Evolutionary conservation across 2,329 filamentous ascomycete species (phyloP), one percentile per base, ranked within the genome.

Genomic region (Colletotrichum sp.): DNA sequence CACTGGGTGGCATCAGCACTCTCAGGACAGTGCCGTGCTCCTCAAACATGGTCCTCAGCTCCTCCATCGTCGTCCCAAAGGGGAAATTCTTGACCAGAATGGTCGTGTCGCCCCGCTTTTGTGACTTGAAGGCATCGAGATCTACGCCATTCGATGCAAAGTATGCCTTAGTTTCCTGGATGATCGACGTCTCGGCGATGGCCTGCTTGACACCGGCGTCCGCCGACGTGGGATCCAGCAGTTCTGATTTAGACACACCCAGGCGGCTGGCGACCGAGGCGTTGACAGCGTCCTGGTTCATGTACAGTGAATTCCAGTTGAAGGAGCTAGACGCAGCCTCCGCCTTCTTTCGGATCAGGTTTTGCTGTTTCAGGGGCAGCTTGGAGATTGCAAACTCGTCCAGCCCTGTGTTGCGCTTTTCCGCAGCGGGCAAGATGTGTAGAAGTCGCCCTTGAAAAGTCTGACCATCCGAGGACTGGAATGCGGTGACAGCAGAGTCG

Each of bases 251-350:
- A 71, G 94, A 94, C 73, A 99, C 92, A 63, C 96, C 96, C 73
- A 99, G 89, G 70, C 96, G 94, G 82, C 93, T 92, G 64, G 97
- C 95, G 77, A 98, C 92, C 7, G 96, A 98, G 65, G 95, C 93
- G 85, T 98, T 96, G 68, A 99, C 96, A 67, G 97, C 95, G 87
- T 99, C 96, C 86, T 95, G 94, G 85, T 94, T 98, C 94, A 99
- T 98, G 85, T 97, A 99, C n/a, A 99, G 88, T n/a, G 96, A 96
- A 87, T 99, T 99, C 97, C 97, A 99, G 83, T 96, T 98, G 86
- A 99, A 99, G 2, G 91, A 92, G 67, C 74, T 75, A 34, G 93
- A 93, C 10, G 94, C 90, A 26, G 96, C 95, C 80, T 96, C 94
- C 66, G 93, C 90, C 85, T 95, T 98, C 81, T 94, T 94, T 83